phyloP scores from a whole-genome alignment of 768 basidiomycete genomes.

The Phlebiopsis flavidoalba region DNA sequence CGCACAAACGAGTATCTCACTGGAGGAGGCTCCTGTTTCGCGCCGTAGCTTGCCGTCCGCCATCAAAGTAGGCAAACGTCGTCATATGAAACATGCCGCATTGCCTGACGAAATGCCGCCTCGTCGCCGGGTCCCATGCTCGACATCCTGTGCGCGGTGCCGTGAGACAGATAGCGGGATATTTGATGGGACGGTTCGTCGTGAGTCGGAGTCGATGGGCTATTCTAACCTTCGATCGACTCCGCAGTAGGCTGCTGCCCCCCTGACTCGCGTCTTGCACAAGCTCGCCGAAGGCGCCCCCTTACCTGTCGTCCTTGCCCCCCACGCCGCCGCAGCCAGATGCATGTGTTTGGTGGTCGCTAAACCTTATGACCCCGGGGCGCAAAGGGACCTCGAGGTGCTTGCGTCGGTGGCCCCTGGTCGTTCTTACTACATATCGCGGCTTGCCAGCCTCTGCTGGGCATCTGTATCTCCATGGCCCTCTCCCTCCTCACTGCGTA shows the following conservation, averaged over 20 bases:
- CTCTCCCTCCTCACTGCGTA: constrained; percentile 54
- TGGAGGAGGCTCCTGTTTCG: constrained; percentile 42
- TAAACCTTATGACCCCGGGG: constrained; percentile 30
- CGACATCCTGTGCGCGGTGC: neutral
- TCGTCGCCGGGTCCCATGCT: constrained; percentile 10
- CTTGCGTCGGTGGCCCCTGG: constrained; percentile 24
- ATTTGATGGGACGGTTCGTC: neutral
- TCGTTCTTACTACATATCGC: neutral
- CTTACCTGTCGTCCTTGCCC: neutral
- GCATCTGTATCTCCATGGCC: constrained; percentile 62
- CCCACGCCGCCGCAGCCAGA: constrained; percentile 9
- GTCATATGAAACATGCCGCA: constrained; percentile 92
- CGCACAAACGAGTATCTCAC: constrained; percentile 27
- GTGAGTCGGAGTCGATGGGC: neutral
- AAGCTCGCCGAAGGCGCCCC: neutral
- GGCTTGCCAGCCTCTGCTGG: constrained; percentile 1
- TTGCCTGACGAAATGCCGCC: constrained; percentile 48
- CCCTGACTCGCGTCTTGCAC: neutral
- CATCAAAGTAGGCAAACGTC: constrained; percentile 61
- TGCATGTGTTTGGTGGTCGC: constrained; percentile 44
- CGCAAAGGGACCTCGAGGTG: constrained; percentile 26
- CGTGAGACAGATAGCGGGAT: neutral
- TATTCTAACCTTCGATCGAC: neutral
- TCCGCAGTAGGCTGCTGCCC: neutral
- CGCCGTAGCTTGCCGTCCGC: constrained; percentile 47